phyloP scores from a whole-genome alignment of 176 grass and related monocot genomes.

The Oryza coarctata region DNA sequence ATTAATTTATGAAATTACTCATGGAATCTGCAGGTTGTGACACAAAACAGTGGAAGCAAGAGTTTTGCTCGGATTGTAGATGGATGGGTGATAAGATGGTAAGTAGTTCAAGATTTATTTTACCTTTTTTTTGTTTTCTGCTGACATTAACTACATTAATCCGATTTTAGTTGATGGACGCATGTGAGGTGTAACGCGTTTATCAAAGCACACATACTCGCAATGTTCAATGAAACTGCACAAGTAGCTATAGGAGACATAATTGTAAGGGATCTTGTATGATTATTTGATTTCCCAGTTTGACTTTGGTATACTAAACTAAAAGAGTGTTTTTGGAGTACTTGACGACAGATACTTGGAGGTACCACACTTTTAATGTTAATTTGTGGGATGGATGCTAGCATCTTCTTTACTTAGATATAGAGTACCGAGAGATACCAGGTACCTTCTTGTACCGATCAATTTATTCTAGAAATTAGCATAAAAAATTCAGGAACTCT shows the following conservation, averaged over 20 bases:
- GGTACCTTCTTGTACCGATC: too few relatives aligned
- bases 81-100: neutral
- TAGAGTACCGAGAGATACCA: too few relatives aligned
- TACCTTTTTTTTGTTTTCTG: neutral
- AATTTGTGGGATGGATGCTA: too few relatives aligned
- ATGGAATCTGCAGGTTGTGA: neutral
- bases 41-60: neutral
- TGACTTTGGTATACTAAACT: too few relatives aligned
- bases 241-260: neutral
- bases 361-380: too few relatives aligned
- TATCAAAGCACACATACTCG: neutral
- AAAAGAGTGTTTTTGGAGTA: too few relatives aligned
- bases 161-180: neutral
- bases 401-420: too few relatives aligned
- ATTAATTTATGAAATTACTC: neutral
- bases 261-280: neutral
- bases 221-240: neutral
- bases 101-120: neutral
- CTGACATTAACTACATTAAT: neutral
- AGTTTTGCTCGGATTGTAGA: neutral
- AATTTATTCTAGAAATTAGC: too few relatives aligned
- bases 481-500: too few relatives aligned
- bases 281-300: too few relatives aligned
- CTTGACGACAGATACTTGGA: too few relatives aligned
- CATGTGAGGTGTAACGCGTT: too few relatives aligned